Conservation (phyloP, 805 yeast species). For the Peterozyma xylosa region DNA sequence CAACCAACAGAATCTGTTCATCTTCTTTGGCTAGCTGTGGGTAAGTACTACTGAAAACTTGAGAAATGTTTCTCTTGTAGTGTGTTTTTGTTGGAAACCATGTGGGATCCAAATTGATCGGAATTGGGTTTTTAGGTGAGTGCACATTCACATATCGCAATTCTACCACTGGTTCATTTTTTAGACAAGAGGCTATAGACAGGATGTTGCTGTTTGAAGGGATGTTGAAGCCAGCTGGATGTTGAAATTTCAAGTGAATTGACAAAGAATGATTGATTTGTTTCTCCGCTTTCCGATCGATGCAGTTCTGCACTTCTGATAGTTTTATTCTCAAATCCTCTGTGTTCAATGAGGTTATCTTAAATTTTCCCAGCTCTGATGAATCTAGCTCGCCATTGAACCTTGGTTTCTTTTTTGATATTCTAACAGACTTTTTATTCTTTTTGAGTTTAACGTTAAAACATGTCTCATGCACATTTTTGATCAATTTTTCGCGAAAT, state of each 20-base stretch:
- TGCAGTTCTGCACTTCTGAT: neutral
- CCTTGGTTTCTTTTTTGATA: too few species aligned
- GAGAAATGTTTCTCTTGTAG: neutral
- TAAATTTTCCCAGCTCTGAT: too few species aligned
- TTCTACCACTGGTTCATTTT: slow-evolving; percentile 1
- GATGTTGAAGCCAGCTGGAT: too few species aligned
- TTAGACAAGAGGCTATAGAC: neutral
- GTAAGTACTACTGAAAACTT: neutral
- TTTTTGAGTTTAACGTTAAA: too few species aligned
- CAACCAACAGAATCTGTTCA: neutral
- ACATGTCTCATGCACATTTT: neutral
- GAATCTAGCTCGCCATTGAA: too few species aligned
- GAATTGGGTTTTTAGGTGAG: slow-evolving; percentile 45
- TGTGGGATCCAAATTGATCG: slow-evolving; percentile 26
- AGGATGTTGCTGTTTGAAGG: too few species aligned
- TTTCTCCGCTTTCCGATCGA: neutral
- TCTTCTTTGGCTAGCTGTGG: neutral
- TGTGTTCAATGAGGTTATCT: too few species aligned
- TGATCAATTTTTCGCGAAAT: neutral
- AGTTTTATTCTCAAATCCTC: too few species aligned
- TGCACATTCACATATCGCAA: slow-evolving; percentile 47
- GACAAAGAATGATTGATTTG: neutral
- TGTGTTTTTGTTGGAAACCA: slow-evolving; percentile 17
- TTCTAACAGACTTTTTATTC: too few species aligned
- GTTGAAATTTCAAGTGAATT: too few species aligned